These are phyloP conservation scores for Narthecium ossifragum DNA, from an alignment of 106 monocot species.

Conservation along the genomic window DNA sequence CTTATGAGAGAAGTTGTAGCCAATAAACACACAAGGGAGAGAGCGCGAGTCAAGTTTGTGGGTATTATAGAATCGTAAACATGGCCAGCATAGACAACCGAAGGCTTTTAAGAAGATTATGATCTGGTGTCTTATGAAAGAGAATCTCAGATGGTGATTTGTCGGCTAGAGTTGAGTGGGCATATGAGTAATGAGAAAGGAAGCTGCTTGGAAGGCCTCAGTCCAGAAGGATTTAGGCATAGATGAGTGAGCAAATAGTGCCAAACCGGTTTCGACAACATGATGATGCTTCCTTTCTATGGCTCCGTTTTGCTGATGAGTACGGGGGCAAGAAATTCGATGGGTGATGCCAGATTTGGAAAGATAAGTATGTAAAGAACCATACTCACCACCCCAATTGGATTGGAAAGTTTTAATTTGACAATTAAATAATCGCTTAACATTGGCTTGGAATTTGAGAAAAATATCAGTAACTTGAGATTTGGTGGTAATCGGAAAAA, in stretches of 20 bases:
- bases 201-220: background rate
- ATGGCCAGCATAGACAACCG: slow-evolving; percentile 2
- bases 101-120: background rate
- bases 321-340: background rate
- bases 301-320: slow-evolving; percentile 4
- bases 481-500: background rate
- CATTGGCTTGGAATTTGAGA: background rate
- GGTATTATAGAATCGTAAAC: background rate
- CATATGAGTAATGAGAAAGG: background rate
- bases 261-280: background rate
- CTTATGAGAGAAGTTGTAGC: background rate
- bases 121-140: background rate
- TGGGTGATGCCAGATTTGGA: background rate
- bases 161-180: background rate
- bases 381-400: slow-evolving; percentile 7
- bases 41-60: background rate
- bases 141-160: background rate
- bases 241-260: background rate
- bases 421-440: background rate
- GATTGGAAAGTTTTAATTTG: background rate
- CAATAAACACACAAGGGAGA: background rate
- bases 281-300: slow-evolving; percentile 6
- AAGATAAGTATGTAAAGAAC: background rate
- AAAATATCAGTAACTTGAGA: background rate
- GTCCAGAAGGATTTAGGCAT: background rate